Percentiles rank a stretch among this genome's conserved stretches.
phyloP scores from a whole-genome alignment of 208 protist genomes.

The Entamoeba histolytica region DNA sequence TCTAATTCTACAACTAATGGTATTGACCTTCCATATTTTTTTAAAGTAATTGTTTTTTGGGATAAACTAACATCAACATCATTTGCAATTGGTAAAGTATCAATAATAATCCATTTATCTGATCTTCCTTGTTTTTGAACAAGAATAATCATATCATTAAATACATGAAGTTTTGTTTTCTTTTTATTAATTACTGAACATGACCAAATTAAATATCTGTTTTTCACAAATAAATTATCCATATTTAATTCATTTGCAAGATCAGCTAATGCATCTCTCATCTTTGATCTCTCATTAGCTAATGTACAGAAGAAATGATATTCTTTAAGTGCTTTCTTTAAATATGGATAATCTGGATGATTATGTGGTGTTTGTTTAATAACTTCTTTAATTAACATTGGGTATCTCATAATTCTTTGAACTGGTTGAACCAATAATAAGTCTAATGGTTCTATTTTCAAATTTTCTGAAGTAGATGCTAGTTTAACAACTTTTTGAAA shows the following conservation, averaged over 20 bases:
- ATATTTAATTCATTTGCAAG: background rate
- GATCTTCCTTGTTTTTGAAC: background rate
- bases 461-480: background rate
- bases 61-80: background rate
- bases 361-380: background rate
- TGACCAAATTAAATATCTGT: background rate
- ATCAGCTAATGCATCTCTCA: background rate
- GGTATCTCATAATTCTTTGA: background rate
- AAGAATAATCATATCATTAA: background rate
- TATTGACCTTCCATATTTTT: background rate
- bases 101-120: background rate
- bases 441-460: background rate
- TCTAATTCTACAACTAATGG: background rate
- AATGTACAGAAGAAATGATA: background rate
- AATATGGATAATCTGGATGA: background rate
- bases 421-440: background rate
- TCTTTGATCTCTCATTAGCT: background rate
- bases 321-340: background rate
- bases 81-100: background rate
- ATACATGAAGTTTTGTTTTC: background rate
- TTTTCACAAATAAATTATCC: background rate
- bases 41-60: background rate
- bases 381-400: background rate
- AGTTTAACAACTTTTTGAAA: background rate
- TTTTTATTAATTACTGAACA: background rate